Conservation (phyloP, 2,329 filamentous ascomycete species). For the Macroventuria anomochaeta region DNA sequence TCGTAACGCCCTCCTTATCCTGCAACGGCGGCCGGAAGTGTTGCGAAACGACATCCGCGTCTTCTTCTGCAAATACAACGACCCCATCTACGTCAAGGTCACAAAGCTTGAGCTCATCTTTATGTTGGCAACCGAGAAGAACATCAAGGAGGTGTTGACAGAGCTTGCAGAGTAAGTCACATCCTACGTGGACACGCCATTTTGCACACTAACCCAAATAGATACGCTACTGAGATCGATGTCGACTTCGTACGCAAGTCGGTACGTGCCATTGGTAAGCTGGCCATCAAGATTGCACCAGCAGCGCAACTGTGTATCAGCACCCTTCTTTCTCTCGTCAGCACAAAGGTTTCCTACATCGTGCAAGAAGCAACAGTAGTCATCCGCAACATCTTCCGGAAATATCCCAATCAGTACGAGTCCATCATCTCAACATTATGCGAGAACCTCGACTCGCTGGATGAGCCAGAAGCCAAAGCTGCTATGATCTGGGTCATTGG, state of each 20-base stretch:
- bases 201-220: conserved; percentile 26
- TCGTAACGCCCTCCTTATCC: conserved; percentile 89
- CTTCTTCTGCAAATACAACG: conserved; percentile 99
- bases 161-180: conserved; percentile 80
- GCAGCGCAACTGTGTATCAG: conserved; percentile 91
- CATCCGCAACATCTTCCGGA: conserved; percentile 98
- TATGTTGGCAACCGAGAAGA: conserved; percentile 94
- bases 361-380: conserved; percentile 99
- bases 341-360: conserved; percentile 98
- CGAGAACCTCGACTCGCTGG: conserved; percentile 93
- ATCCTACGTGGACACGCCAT: neutral
- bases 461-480: conserved; percentile 97
- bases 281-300: conserved; percentile 98
- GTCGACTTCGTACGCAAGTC: conserved; percentile 99
- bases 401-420: conserved; percentile 98
- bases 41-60: conserved; percentile 95
- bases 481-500: conserved; percentile 99
- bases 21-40: conserved; percentile 91
- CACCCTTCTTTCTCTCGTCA: conserved; percentile 87
- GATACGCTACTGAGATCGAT: conserved; percentile 94
- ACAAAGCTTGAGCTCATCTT: conserved; percentile 99
- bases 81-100: conserved; percentile 99
- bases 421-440: conserved; percentile 95
- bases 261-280: conserved; percentile 94
- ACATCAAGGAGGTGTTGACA: conserved; percentile 93